Conservation (phyloP, 2,329 filamentous ascomycete species). For the Parascedosporium putredinis region DNA sequence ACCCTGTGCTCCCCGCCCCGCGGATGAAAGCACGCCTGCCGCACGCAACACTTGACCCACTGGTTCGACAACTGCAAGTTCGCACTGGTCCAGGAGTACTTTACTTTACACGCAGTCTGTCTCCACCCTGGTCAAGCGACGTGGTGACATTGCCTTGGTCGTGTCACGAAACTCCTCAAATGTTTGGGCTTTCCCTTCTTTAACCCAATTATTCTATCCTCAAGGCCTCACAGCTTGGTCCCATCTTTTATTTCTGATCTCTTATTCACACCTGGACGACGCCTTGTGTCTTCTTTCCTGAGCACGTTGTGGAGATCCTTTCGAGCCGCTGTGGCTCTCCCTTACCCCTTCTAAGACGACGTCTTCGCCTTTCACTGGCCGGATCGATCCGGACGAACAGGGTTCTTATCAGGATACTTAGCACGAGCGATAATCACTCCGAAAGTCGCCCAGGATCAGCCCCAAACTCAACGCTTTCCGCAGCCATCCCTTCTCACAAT, state of each 20-base stretch:
- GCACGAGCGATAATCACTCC: background rate
- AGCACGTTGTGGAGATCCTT: background rate
- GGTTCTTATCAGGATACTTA: background rate
- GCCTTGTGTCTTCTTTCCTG: background rate
- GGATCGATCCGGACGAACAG: background rate
- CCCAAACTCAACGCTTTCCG: background rate
- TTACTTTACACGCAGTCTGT: too few species aligned
- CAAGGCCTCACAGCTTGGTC: too few species aligned
- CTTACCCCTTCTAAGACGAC: too few species aligned
- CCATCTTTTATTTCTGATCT: background rate
- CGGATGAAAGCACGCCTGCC: too few species aligned
- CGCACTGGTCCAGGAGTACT: too few species aligned
- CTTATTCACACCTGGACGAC: background rate
- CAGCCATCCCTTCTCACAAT: background rate
- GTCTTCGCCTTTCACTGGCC: background rate
- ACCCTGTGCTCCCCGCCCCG: too few species aligned
- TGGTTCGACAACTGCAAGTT: too few species aligned
- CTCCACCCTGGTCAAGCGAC: too few species aligned
- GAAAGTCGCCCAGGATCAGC: slow-evolving; percentile 1
- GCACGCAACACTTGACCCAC: too few species aligned
- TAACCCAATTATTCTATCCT: background rate
- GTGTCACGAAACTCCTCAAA: too few species aligned
- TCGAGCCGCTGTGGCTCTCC: background rate
- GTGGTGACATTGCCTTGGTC: too few species aligned
- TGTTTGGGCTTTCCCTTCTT: background rate